Conservation (phyloP, 768 basidiomycete species). For the Butyriboletus loyo region DNA sequence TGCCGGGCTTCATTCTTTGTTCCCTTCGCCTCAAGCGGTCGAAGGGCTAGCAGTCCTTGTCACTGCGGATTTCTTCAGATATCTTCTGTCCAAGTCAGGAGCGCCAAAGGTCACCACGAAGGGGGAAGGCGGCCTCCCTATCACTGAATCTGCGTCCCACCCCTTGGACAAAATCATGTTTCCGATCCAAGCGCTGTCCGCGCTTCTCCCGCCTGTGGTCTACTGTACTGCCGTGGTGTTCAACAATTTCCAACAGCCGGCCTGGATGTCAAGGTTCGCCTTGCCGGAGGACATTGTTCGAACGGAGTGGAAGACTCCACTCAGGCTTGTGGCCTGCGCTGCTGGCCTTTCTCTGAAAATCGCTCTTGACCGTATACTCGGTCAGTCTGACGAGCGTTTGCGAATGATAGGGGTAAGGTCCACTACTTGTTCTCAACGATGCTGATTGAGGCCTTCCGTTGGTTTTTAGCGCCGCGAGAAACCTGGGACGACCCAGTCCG, state of each 20-base stretch:
- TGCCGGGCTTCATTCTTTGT: conserved; percentile 21
- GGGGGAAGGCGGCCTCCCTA: conserved; percentile 17
- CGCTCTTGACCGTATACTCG: conserved; percentile 8
- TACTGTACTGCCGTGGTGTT: conserved; percentile 27
- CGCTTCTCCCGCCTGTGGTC: conserved; percentile 24
- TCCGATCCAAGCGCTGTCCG: conserved; percentile 25
- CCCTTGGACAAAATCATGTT: conserved; percentile 28
- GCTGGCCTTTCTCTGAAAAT: conserved; percentile 20
- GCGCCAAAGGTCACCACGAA: background rate
- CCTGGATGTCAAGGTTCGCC: conserved; percentile 31
- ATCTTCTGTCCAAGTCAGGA: conserved; percentile 11
- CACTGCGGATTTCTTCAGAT: conserved; percentile 25
- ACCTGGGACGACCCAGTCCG: conserved; percentile 25
- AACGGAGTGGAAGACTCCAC: conserved; percentile 20
- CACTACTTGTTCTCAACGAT: background rate
- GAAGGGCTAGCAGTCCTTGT: conserved; percentile 26
- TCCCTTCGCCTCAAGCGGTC: conserved; percentile 11
- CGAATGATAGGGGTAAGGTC: conserved; percentile 32
- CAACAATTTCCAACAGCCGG: conserved; percentile 34
- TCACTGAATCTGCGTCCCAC: conserved; percentile 11
- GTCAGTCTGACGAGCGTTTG: conserved; percentile 27
- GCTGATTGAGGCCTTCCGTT: background rate
- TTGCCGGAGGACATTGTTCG: conserved; percentile 25
- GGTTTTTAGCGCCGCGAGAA: conserved; percentile 29
- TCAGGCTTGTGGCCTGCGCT: conserved; percentile 29